phyloP scores from a whole-genome alignment of 345 rosid species.

The Hevea brasiliensis region DNA sequence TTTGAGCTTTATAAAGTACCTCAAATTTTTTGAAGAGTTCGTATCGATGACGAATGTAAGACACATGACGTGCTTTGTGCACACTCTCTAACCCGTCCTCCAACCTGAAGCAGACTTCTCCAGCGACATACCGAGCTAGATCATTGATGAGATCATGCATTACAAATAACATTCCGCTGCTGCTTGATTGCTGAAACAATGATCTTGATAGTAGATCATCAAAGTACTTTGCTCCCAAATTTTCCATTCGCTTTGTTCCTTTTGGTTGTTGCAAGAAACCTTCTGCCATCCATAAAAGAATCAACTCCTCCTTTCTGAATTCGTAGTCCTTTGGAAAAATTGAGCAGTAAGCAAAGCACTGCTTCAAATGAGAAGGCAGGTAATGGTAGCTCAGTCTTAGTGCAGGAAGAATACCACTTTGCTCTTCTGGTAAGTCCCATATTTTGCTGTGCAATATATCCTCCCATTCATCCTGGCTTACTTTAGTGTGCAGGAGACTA shows the following conservation, averaged over 20 bases:
- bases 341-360: slow-evolving; percentile 23
- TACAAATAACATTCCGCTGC: neutral
- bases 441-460: slow-evolving; percentile 3
- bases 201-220: slow-evolving; percentile 13
- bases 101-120: neutral
- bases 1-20: neutral
- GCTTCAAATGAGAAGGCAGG: slow-evolving; percentile 1
- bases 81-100: neutral
- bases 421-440: slow-evolving; percentile 4
- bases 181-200: neutral
- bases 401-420: slow-evolving; percentile 7
- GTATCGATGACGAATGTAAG: neutral
- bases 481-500: slow-evolving; percentile 6
- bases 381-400: slow-evolving; percentile 12
- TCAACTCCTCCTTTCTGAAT: slow-evolving; percentile 15
- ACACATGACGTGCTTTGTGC: neutral
- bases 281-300: slow-evolving; percentile 25
- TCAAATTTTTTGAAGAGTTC: neutral
- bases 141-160: slow-evolving; percentile 25
- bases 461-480: slow-evolving; percentile 10
- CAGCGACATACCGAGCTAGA: slow-evolving; percentile 17
- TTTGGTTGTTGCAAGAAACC: slow-evolving; percentile 4
- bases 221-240: slow-evolving; percentile 16
- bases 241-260: neutral
- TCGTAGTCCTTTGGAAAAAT: slow-evolving; percentile 18